phyloP scores from a whole-genome alignment of 2,329 filamentous ascomycete species.

The Aureobasidium namibiae region DNA sequence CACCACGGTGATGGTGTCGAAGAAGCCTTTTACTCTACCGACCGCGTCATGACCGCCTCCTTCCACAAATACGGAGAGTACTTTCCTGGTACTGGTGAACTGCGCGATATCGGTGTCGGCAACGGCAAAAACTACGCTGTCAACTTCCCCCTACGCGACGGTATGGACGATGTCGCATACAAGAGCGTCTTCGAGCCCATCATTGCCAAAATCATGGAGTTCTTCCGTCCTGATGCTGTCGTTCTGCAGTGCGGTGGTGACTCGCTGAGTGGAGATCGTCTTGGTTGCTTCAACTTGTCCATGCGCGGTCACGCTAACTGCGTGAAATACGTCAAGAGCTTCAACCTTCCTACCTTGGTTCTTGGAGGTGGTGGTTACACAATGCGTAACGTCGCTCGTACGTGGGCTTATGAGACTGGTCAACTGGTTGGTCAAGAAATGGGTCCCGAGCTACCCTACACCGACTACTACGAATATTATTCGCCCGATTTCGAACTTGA shows the following conservation, averaged over 20 bases:
- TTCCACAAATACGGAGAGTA: conserved; percentile 69
- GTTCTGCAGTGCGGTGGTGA: conserved; percentile 63
- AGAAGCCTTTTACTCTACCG: conserved; percentile 63
- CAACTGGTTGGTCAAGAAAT: conserved; percentile 77
- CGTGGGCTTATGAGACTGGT: conserved; percentile 62
- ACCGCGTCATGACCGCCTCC: conserved; percentile 63
- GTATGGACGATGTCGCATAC: conserved; percentile 58
- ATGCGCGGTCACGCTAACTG: conserved; percentile 65
- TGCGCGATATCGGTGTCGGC: conserved; percentile 61
- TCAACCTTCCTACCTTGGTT: conserved; percentile 56
- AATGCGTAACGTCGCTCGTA: conserved; percentile 57
- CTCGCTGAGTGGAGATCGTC: conserved; percentile 56
- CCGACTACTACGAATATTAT: conserved; percentile 87
- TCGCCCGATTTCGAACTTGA: conserved; percentile 62
- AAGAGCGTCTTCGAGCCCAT: conserved; percentile 61
- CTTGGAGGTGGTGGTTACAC: conserved; percentile 63
- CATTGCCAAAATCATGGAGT: conserved; percentile 61
- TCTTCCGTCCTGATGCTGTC: conserved; percentile 58
- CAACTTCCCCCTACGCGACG: conserved; percentile 62
- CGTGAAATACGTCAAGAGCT: conserved; percentile 60
- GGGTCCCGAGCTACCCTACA: conserved; percentile 78
- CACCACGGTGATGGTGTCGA: conserved; percentile 63
- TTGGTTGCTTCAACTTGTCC: conserved; percentile 63
- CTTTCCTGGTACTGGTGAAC: conserved; percentile 61
- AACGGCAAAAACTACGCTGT: conserved; percentile 59